A percentile compares a stretch with the other conserved stretches of the same genome.
phyloP scores from a whole-genome alignment of 257 asterid species.

The Nicotiana undulata region DNA sequence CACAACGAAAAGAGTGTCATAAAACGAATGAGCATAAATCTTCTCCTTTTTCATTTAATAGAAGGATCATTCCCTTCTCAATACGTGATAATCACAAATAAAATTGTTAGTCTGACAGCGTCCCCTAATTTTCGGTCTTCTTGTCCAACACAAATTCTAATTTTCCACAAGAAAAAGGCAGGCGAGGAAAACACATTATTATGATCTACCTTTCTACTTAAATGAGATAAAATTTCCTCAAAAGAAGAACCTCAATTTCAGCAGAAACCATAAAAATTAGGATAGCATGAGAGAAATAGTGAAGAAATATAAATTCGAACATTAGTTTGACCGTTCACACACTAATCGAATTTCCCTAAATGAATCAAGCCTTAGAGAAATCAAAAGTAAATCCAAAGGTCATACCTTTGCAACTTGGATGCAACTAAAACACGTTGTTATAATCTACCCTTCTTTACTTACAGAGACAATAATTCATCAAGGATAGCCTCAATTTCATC shows the following conservation, averaged over 20 bases:
- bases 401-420: constrained; percentile 82
- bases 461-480: too few relatives aligned
- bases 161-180: background rate
- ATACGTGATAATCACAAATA: background rate
- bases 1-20: background rate
- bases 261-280: background rate
- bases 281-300: background rate
- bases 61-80: background rate
- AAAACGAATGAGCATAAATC: background rate
- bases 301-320: too few relatives aligned
- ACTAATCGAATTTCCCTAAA: too few relatives aligned
- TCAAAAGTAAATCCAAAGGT: constrained; percentile 8
- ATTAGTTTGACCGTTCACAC: too few relatives aligned
- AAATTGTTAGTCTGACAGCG: background rate
- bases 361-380: background rate
- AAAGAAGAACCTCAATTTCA: background rate
- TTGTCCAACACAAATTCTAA: background rate
- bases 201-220: background rate
- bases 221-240: background rate
- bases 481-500: too few relatives aligned
- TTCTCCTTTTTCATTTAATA: background rate
- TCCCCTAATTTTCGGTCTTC: background rate
- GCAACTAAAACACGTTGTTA: too few relatives aligned
- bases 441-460: too few relatives aligned
- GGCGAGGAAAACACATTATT: background rate